Conservation (phyloP, 371 early-diverging fungal genomes). For the Mucor irregularis region DNA sequence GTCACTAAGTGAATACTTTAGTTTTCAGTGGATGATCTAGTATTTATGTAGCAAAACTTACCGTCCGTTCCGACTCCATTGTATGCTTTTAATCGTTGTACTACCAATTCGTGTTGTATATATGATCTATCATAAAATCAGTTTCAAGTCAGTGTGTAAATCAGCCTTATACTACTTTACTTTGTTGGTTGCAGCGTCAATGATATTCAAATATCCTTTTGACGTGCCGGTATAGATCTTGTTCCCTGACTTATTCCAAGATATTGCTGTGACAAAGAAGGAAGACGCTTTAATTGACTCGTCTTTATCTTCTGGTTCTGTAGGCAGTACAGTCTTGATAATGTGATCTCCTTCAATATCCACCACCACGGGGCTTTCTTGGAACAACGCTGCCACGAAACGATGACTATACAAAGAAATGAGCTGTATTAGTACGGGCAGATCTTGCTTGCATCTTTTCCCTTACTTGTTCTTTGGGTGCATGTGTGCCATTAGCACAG, state of each 20-base stretch:
- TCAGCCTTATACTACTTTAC: conserved; percentile 28
- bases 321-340: conserved; percentile 20
- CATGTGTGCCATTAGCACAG: conserved; percentile 67
- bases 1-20: too few species aligned
- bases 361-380: conserved; percentile 55
- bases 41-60: too few species aligned
- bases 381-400: conserved; percentile 58
- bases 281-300: conserved; percentile 11
- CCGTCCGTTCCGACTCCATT: conserved; percentile 60
- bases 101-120: conserved; percentile 47
- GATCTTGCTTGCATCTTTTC: not conserved
- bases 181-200: conserved; percentile 54
- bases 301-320: conserved; percentile 25
- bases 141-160: not conserved
- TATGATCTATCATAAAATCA: conserved; percentile 23
- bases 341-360: conserved; percentile 40
- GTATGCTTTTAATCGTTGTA: conserved; percentile 65
- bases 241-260: conserved; percentile 60
- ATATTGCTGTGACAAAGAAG: conserved; percentile 32
- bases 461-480: conserved; percentile 69
- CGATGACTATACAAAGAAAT: conserved; percentile 32
- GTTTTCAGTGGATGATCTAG: too few species aligned
- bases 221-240: conserved; percentile 73
- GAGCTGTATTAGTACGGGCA: not conserved
- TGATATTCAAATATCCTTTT: conserved; percentile 66